Percentiles rank a stretch among this genome's conserved stretches.
These are phyloP conservation scores for Pseudodiploospora longispora DNA, from an alignment of 2,329 filamentous ascomycete genomes.

Conservation along the genomic window DNA sequence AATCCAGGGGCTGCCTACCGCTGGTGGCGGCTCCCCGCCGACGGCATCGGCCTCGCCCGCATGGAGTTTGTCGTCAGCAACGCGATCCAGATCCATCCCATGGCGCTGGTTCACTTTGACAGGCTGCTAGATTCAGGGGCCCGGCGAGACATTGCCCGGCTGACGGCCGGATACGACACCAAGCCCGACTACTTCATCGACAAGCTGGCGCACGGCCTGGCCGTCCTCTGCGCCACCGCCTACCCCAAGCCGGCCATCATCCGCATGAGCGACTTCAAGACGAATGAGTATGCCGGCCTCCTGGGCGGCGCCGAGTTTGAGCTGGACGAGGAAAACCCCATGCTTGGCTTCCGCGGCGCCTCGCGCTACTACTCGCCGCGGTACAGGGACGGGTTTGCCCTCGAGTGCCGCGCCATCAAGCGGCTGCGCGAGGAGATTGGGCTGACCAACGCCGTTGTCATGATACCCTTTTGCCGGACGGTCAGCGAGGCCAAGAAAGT, in stretches of 20 bases:
- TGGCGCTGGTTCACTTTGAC: constrained; percentile 28
- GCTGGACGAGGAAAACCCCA: constrained; percentile 30
- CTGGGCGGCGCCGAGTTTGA: constrained; percentile 32
- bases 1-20: constrained; percentile 29
- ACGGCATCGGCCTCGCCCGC: constrained; percentile 31
- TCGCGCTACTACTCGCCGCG: constrained; percentile 31
- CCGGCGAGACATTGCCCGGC: constrained; percentile 16
- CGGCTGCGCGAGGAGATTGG: constrained; percentile 28
- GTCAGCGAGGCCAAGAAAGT: constrained; percentile 26
- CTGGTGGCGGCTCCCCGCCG: constrained; percentile 30
- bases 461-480: constrained; percentile 31
- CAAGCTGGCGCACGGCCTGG: constrained; percentile 26
- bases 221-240: constrained; percentile 27
- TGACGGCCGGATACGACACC: constrained; percentile 22
- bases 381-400: constrained; percentile 29
- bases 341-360: constrained; percentile 33
- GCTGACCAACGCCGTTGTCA: constrained; percentile 28
- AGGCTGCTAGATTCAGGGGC: constrained; percentile 18
- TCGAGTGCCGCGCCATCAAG: constrained; percentile 31
- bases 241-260: constrained; percentile 30
- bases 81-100: constrained; percentile 26
- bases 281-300: constrained; percentile 31
- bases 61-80: constrained; percentile 33
- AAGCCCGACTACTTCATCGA: constrained; percentile 32
- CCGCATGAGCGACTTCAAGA: constrained; percentile 33